These are phyloP conservation scores for Rhizodiscina lignyota DNA, from an alignment of 495 filamentous ascomycete species.

Conservation along the genomic window DNA sequence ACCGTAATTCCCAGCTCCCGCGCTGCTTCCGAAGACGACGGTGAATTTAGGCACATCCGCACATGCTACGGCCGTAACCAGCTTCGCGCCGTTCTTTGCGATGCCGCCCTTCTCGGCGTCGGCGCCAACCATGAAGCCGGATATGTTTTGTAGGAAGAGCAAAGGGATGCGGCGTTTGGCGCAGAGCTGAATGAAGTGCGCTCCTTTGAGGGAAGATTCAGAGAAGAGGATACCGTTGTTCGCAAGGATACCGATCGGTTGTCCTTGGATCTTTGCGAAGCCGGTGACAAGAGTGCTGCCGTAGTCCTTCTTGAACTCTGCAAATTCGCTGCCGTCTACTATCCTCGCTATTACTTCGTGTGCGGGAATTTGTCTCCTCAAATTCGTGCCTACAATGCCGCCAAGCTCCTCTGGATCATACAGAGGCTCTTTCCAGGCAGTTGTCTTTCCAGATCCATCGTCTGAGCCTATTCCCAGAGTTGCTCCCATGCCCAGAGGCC, in stretches of 20 bases:
- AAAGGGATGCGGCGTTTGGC: slow-evolving; percentile 76
- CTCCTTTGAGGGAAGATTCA: slow-evolving; percentile 76
- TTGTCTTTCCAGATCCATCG: slow-evolving; percentile 17
- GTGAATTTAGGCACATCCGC: slow-evolving; percentile 96
- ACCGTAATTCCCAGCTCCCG: slow-evolving; percentile 64
- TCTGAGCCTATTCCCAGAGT: slow-evolving; percentile 9
- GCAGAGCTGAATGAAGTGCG: slow-evolving; percentile 98
- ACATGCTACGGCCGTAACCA: slow-evolving; percentile 90
- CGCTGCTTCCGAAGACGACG: slow-evolving; percentile 75
- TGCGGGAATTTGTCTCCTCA: slow-evolving; percentile 65
- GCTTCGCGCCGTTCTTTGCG: slow-evolving; percentile 93
- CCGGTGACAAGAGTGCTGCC: slow-evolving; percentile 78
- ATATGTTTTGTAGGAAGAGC: slow-evolving; percentile 92
- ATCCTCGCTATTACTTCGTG: slow-evolving; percentile 89
- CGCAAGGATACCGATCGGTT: slow-evolving; percentile 83
- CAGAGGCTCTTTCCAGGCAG: slow-evolving; percentile 46
- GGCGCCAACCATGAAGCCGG: slow-evolving; percentile 91
- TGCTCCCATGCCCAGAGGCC: slow-evolving; percentile 15
- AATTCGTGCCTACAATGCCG: slow-evolving; percentile 79
- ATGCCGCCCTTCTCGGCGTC: slow-evolving; percentile 91
- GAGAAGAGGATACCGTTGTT: slow-evolving; percentile 99
- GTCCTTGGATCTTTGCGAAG: slow-evolving; percentile 79
- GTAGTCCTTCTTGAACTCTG: slow-evolving; percentile 91
- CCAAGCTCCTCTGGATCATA: slow-evolving; percentile 67
- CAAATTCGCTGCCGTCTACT: slow-evolving; percentile 77